A percentile compares a stretch with the other conserved stretches of the same genome.
phyloP scores from a whole-genome alignment of 345 rosid species.

The Punica granatum region DNA sequence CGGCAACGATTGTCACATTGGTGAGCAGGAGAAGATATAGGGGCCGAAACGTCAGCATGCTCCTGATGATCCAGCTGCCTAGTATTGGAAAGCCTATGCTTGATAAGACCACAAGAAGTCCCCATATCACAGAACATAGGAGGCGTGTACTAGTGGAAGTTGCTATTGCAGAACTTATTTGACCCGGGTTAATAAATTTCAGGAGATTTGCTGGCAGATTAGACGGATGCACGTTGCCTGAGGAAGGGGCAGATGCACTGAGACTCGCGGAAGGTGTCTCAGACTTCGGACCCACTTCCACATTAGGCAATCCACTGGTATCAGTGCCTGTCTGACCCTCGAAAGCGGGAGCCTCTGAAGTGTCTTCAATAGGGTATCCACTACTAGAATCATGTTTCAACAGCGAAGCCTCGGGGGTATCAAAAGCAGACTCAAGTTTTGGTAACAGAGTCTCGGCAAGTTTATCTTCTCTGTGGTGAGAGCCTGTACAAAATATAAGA shows the following conservation, averaged over 20 bases:
- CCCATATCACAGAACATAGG: conserved; percentile 37
- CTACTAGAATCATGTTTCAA: background rate
- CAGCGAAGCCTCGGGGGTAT: background rate
- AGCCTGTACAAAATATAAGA: background rate
- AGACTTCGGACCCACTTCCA: background rate
- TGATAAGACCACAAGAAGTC: conserved; percentile 44
- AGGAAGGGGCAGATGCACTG: conserved; percentile 19
- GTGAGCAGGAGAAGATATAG: conserved; percentile 60
- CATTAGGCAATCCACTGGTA: background rate
- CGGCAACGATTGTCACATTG: conserved; percentile 46
- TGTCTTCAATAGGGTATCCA: background rate
- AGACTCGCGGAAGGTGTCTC: conserved; percentile 21
- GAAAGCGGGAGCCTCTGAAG: background rate
- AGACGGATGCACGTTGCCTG: background rate
- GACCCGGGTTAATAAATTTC: conserved; percentile 31
- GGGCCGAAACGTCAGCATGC: conserved; percentile 52
- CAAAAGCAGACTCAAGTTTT: conserved; percentile 8
- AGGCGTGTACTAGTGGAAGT: conserved; percentile 41
- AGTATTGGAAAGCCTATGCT: conserved; percentile 47
- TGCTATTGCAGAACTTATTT: conserved; percentile 48
- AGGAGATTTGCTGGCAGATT: background rate
- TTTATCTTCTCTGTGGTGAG: conserved; percentile 6
- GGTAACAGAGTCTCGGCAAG: conserved; percentile 14
- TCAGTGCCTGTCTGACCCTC: background rate
- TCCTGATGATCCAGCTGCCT: conserved; percentile 24